phyloP scores from a whole-genome alignment of 2,329 filamentous ascomycete genomes.

The Ilyonectria mors-panacis region DNA sequence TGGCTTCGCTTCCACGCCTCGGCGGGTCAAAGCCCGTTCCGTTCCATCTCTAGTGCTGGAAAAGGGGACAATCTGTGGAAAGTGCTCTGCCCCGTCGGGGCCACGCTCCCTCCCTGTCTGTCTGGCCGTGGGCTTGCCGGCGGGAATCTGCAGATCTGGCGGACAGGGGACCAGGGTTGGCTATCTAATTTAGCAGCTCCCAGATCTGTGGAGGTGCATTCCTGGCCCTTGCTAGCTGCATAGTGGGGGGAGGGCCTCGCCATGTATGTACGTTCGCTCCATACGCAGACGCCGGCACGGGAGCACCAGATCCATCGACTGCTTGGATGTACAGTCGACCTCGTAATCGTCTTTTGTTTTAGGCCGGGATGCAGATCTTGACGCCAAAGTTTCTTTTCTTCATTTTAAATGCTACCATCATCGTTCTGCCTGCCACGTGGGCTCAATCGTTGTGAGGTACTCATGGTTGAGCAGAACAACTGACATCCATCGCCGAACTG shows the following conservation, averaged over 20 bases:
- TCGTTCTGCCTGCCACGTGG: conserved; percentile 10
- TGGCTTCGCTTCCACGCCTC: conserved; percentile 13
- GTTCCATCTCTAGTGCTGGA: conserved; percentile 6
- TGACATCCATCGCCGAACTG: conserved; percentile 46
- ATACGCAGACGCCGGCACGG: neutral
- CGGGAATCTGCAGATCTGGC: conserved; percentile 45
- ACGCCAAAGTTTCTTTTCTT: neutral
- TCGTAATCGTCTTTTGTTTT: neutral
- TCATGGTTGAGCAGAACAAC: conserved; percentile 5
- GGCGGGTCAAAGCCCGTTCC: conserved; percentile 1
- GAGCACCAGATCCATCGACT: neutral
- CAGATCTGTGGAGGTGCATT: conserved; percentile 37
- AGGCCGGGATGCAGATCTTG: neutral
- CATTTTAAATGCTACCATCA: neutral
- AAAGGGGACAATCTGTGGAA: conserved; percentile 7
- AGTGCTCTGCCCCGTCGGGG: conserved; percentile 14
- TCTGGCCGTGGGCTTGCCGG: conserved; percentile 19
- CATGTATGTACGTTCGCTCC: neutral
- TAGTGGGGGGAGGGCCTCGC: conserved; percentile 22
- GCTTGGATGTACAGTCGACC: neutral
- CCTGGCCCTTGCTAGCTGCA: conserved; percentile 38
- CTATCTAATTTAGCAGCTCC: conserved; percentile 27
- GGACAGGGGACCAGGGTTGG: conserved; percentile 34
- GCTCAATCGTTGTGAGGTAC: neutral
- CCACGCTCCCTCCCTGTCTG: conserved; percentile 23